Evolutionary conservation across 768 basidiomycete genomes (phyloP).

Genomic region (Phlebiopsis flavidoalba): DNA sequence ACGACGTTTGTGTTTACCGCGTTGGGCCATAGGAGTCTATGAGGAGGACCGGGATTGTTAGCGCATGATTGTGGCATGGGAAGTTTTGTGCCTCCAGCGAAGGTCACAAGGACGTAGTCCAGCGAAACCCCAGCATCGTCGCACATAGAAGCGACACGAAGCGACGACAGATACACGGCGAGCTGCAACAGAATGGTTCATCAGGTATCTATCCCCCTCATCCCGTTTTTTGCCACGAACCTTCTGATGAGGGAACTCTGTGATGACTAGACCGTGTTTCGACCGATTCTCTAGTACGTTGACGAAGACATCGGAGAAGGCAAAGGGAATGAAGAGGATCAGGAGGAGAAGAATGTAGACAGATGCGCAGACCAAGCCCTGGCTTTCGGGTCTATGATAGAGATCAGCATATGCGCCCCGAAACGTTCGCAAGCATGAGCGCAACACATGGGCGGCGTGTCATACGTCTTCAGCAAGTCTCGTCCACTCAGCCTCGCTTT

Average conservation of each 20-base stretch:
- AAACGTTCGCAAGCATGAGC: constrained; percentile 20
- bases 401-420: neutral
- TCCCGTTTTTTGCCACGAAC: constrained; percentile 31
- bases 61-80: constrained; percentile 97
- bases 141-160: constrained; percentile 92
- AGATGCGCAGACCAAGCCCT: constrained; percentile 85
- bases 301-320: constrained; percentile 72
- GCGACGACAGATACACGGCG: constrained; percentile 86
- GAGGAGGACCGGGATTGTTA: constrained; percentile 86
- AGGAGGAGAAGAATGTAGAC: constrained; percentile 83
- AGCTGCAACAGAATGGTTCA: constrained; percentile 43
- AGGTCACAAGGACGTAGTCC: constrained; percentile 98
- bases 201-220: neutral
- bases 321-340: constrained; percentile 93
- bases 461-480: constrained; percentile 82
- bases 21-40: constrained; percentile 96
- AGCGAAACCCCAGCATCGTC: constrained; percentile 91
- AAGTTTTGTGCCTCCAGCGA: constrained; percentile 95
- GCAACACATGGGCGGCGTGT: constrained; percentile 66
- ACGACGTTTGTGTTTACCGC: constrained; percentile 92
- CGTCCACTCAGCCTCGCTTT: constrained; percentile 78
- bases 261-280: constrained; percentile 58
- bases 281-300: constrained; percentile 39
- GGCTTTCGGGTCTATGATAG: constrained; percentile 77
- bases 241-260: constrained; percentile 76